phyloP scores from a whole-genome alignment of 2,329 filamentous ascomycete genomes.

The Orbilia oligospora region DNA sequence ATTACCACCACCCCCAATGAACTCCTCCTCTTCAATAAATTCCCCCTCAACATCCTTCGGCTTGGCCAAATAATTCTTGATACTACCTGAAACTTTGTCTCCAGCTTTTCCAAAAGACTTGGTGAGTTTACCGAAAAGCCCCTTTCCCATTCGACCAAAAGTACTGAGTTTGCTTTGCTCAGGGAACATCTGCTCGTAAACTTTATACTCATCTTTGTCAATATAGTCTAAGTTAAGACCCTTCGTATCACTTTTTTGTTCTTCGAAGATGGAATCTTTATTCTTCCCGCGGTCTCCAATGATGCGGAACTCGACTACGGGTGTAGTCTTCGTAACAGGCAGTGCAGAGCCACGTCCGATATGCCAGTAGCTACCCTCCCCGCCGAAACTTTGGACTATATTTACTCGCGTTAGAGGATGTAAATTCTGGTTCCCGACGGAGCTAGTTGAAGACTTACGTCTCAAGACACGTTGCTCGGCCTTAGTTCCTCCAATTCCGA shows the following conservation, averaged over 20 bases:
- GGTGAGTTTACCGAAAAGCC: constrained; percentile 22
- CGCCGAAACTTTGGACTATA: constrained; percentile 46
- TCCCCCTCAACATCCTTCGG: constrained; percentile 7
- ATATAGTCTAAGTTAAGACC: background rate
- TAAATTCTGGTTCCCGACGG: too few species aligned
- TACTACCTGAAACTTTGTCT: constrained; percentile 9
- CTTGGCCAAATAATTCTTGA: constrained; percentile 21
- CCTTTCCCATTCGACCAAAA: background rate
- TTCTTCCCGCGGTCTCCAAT: constrained; percentile 14
- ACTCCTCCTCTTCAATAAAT: too few species aligned
- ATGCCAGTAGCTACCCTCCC: constrained; percentile 30
- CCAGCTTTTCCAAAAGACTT: constrained; percentile 22
- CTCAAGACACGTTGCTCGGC: constrained; percentile 20
- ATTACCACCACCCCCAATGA: background rate
- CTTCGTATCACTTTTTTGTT: constrained; percentile 13
- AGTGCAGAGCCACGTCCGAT: constrained; percentile 21
- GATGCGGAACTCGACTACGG: constrained; percentile 42
- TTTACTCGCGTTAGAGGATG: background rate
- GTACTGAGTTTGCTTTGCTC: constrained; percentile 13
- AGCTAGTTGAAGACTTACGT: too few species aligned
- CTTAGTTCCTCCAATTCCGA: constrained; percentile 16
- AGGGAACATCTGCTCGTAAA: constrained; percentile 36
- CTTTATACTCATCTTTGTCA: constrained; percentile 27
- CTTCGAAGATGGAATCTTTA: background rate
- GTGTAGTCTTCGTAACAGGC: constrained; percentile 20